Conservation (phyloP, 176 grass and related monocot species). For the Dendrocalamus sinicus region DNA sequence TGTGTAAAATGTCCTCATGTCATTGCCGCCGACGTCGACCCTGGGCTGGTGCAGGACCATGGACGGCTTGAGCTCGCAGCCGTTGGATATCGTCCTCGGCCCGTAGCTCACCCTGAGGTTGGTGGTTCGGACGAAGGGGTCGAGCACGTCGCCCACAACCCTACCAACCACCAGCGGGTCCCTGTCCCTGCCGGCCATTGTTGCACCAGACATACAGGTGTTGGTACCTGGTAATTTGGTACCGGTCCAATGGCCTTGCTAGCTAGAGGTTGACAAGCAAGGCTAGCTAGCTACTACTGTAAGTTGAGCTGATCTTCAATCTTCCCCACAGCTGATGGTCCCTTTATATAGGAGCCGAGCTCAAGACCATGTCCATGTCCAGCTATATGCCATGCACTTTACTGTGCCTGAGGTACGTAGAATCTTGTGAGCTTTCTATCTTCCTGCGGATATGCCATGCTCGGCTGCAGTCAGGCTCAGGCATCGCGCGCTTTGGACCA, state of each 20-base stretch:
- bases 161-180: constrained; percentile 79
- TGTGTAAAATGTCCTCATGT: constrained; percentile 86
- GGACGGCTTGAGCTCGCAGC: constrained; percentile 86
- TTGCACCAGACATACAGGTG: not conserved
- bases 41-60: constrained; percentile 71
- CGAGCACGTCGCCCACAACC: constrained; percentile 87
- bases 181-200: constrained; percentile 59
- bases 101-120: constrained; percentile 57
- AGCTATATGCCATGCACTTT: not conserved
- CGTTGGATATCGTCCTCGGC: constrained; percentile 55
- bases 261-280: not conserved
- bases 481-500: not conserved
- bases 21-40: constrained; percentile 74
- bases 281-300: not conserved
- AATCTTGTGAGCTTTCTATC: constrained; percentile 27
- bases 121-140: constrained; percentile 65
- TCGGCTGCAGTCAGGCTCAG: not conserved
- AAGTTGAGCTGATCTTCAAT: not conserved
- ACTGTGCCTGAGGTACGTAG: not conserved
- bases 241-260: no score
- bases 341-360: constrained; percentile 43
- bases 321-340: not conserved
- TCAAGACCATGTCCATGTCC: not conserved
- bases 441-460: not conserved
- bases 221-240: no score